These are phyloP conservation scores for Fusarium transvaalense DNA, from an alignment of 2,329 filamentous ascomycete species.

Conservation along the genomic window DNA sequence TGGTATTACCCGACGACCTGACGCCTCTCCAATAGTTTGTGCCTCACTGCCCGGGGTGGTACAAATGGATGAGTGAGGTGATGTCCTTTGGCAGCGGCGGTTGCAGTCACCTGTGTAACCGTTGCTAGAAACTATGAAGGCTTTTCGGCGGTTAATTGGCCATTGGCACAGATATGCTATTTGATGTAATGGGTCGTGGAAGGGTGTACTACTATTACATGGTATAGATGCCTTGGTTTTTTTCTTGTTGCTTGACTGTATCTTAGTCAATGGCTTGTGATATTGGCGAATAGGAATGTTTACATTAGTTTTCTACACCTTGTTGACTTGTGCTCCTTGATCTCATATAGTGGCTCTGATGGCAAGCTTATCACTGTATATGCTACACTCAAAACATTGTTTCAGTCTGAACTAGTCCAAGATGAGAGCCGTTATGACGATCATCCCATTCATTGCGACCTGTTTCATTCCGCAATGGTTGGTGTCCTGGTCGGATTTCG, in stretches of 20 bases:
- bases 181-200: conserved; percentile 24
- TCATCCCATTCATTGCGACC: no score
- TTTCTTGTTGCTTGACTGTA: conserved; percentile 22
- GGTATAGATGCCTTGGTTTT: conserved; percentile 37
- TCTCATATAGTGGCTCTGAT: not conserved
- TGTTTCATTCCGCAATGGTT: no score
- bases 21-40: not conserved
- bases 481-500: not conserved
- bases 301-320: conserved; percentile 3
- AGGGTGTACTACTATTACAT: conserved; percentile 39
- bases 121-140: conserved; percentile 1
- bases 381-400: not conserved
- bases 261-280: conserved; percentile 26
- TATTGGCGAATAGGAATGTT: conserved; percentile 37
- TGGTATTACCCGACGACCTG: no score
- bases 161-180: conserved; percentile 12
- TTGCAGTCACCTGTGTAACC: not conserved
- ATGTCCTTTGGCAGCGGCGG: not conserved
- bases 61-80: not conserved
- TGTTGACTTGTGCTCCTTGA: not conserved
- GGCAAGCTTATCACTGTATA: not conserved
- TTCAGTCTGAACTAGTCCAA: no score
- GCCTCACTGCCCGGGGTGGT: not conserved
- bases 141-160: conserved; percentile 6
- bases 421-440: no score